Evolutionary conservation across 2,329 filamentous ascomycete genomes (phyloP).

Genomic region (Drechslerella coelobrocha): DNA sequence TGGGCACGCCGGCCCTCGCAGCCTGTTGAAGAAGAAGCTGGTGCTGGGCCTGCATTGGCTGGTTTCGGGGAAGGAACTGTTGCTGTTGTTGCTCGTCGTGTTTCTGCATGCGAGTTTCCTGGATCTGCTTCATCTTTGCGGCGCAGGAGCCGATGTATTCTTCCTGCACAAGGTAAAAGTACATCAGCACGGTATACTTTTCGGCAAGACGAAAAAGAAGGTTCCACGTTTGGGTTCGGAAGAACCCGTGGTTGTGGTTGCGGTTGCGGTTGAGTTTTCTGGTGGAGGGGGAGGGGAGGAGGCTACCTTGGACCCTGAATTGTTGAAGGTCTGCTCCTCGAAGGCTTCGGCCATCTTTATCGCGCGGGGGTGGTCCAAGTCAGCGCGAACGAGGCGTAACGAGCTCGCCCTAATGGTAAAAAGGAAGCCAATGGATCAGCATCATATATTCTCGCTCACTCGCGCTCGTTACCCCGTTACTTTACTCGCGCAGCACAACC

Average conservation of each 20-base stretch:
- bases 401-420: slow-evolving; percentile 34
- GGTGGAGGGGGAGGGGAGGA: neutral
- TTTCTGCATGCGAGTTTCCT: slow-evolving; percentile 43
- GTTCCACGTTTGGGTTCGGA: too few relatives aligned
- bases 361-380: slow-evolving; percentile 37
- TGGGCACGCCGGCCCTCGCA: neutral
- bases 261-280: neutral
- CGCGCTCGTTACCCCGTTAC: too few relatives aligned
- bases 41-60: slow-evolving; percentile 23
- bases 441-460: neutral
- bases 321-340: slow-evolving; percentile 39
- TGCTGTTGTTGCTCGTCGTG: slow-evolving; percentile 33
- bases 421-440: neutral
- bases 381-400: slow-evolving; percentile 31
- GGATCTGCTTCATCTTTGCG: slow-evolving; percentile 43
- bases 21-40: slow-evolving; percentile 28
- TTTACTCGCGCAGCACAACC: too few relatives aligned
- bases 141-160: slow-evolving; percentile 37
- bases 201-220: too few relatives aligned
- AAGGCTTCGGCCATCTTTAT: slow-evolving; percentile 47
- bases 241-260: neutral
- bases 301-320: slow-evolving; percentile 26
- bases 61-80: slow-evolving; percentile 31
- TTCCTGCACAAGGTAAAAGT: slow-evolving; percentile 17
- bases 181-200: too few relatives aligned